Base-by-base conservation (phyloP, 257 asterid species). In the Anisodus tanguticus region DNA sequence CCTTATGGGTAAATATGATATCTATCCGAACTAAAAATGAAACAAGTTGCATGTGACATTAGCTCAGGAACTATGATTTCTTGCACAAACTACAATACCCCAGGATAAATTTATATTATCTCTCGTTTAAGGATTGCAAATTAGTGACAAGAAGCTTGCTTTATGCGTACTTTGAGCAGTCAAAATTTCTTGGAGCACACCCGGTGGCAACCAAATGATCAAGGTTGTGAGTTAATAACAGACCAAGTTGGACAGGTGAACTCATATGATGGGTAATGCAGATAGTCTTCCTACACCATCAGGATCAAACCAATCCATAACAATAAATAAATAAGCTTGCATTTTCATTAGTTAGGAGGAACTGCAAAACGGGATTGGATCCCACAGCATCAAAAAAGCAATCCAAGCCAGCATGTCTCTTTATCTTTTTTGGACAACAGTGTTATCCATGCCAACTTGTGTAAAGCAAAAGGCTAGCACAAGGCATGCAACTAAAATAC, bases 361-460 rank as follows among this genome's bases (percentile, higher is more conserved):
- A 55, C 60, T 55, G 60, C 12, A 55, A 55, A 12, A 53, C 13
- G n/a, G 59, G 41, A 72, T 19, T 45, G 59, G 80, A 70, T 41
- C 35, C 43, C 57, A 45, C 80, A 71, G n/a, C 58, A 45, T 71
- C 58, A n/a, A 71, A 71, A 70, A 45, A 71, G 58, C 39, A 43
- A 45, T 45, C 39, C 80, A 71, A 71, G 39, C 58, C 58, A 45
- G 80, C 80, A n/a, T 71, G 55, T 71, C 79, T 71, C 10, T 17
- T 49, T 49, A 3, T 17, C n/a, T 71, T 47, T 47, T n/a, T 71
- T 45, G 39, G 39, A n/a, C 58, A 71, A 41, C 8, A 3, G 58
- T 71, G 58, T 47, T 71, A 71, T 71, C 58, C 35, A 31, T 31
- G 35, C 35, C 35, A 31, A 22, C 26, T 22, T 22, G 26, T 22